Percentiles rank a stretch among this genome's conserved stretches.
Conservation (phyloP, 2,329 filamentous ascomycete genomes). For the Myriosclerotinia scirpicola region DNA sequence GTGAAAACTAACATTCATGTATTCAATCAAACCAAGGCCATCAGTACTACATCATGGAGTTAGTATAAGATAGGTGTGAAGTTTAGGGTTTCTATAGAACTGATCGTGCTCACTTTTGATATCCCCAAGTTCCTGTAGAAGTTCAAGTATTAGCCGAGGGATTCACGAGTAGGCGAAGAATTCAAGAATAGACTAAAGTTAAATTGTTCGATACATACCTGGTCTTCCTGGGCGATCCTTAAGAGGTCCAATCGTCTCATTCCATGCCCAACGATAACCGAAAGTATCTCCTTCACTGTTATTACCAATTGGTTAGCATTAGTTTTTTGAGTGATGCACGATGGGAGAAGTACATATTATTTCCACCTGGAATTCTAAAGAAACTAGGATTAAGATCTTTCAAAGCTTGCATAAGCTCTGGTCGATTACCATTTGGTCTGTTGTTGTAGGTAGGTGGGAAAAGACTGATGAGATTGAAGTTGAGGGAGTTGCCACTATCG, state of each 20-base stretch:
- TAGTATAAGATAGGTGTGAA: slow-evolving; percentile 27
- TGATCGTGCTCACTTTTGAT: slow-evolving; percentile 11
- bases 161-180: no score
- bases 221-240: slow-evolving; percentile 41
- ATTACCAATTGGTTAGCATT: slow-evolving; percentile 34
- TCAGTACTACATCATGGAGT: slow-evolving; percentile 43
- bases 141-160: not conserved
- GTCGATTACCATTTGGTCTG: slow-evolving; percentile 55
- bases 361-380: slow-evolving; percentile 64
- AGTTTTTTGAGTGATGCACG: slow-evolving; percentile 1
- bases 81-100: not conserved
- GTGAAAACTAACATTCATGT: slow-evolving; percentile 41
- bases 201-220: slow-evolving; percentile 44
- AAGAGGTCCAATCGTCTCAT: slow-evolving; percentile 45
- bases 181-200: not conserved
- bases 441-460: slow-evolving; percentile 61
- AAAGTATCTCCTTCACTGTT: slow-evolving; percentile 34
- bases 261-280: slow-evolving; percentile 42
- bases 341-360: slow-evolving; percentile 50
- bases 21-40: slow-evolving; percentile 53
- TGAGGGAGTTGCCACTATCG: slow-evolving; percentile 45
- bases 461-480: slow-evolving; percentile 59
- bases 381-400: slow-evolving; percentile 54
- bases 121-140: slow-evolving; percentile 26
- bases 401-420: slow-evolving; percentile 55